Evolutionary conservation across 2,329 filamentous ascomycete species (phyloP).

Genomic region (Exophiala lecanii-corni): DNA sequence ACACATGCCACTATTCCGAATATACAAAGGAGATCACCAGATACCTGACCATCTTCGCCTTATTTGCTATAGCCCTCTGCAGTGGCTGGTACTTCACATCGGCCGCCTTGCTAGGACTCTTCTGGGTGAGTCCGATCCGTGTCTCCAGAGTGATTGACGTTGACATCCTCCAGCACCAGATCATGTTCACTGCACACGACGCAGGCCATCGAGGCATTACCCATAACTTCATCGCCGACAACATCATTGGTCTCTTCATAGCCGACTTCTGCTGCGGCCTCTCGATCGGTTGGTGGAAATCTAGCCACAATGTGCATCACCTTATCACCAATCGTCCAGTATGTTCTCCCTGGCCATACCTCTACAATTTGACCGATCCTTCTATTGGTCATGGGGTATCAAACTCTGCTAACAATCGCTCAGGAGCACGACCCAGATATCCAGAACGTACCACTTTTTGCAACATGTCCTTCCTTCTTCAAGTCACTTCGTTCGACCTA

Average conservation of each 20-base stretch:
- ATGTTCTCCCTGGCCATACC: slow-evolving; percentile 23
- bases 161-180: slow-evolving; percentile 60
- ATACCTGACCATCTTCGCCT: slow-evolving; percentile 63
- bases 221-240: slow-evolving; percentile 76
- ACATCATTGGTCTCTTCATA: slow-evolving; percentile 79
- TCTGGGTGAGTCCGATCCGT: slow-evolving; percentile 58
- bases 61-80: slow-evolving; percentile 57
- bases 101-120: slow-evolving; percentile 68
- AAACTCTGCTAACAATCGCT: slow-evolving; percentile 14
- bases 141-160: not conserved
- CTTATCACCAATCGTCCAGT: slow-evolving; percentile 91
- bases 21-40: slow-evolving; percentile 66
- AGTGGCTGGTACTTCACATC: slow-evolving; percentile 64
- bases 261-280: slow-evolving; percentile 84
- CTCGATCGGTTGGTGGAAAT: slow-evolving; percentile 94
- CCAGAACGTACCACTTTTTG: slow-evolving; percentile 81
- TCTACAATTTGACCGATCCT: too few relatives aligned
- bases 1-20: slow-evolving; percentile 54
- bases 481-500: slow-evolving; percentile 69
- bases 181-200: slow-evolving; percentile 89
- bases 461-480: slow-evolving; percentile 75
- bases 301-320: slow-evolving; percentile 92
- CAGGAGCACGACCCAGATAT: slow-evolving; percentile 89
- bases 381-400: not conserved
- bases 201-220: slow-evolving; percentile 96